Percentiles rank a stretch among this genome's conserved stretches.
Conservation (phyloP, 768 basidiomycete genomes). For the Calocybe gangraenosa region DNA sequence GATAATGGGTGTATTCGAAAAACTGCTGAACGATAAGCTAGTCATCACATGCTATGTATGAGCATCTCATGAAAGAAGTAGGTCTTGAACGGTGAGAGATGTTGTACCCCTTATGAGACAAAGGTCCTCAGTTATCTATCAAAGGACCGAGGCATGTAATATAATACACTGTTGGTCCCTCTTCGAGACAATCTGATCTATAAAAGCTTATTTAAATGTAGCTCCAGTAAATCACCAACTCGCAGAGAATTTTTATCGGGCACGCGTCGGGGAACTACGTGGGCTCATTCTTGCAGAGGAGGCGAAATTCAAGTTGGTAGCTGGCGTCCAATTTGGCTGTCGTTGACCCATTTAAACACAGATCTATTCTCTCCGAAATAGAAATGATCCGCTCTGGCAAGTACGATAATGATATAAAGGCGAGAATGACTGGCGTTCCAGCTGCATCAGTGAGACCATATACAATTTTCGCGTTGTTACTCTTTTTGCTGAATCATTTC, state of each 20-base stretch:
- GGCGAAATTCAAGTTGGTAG: conserved; percentile 65
- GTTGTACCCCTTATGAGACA: not conserved
- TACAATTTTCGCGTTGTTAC: no score
- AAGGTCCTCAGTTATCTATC: not conserved
- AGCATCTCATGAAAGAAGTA: conserved; percentile 64
- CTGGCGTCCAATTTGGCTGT: not conserved
- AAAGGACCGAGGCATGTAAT: conserved; percentile 48
- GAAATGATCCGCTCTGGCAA: conserved; percentile 67
- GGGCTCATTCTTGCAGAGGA: conserved; percentile 73
- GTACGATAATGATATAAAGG: conserved; percentile 52
- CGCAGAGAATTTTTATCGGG: conserved; percentile 70
- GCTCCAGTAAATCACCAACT: conserved; percentile 64
- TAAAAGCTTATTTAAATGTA: conserved; percentile 24
- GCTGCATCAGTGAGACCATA: not conserved
- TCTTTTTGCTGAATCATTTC: not conserved
- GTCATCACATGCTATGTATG: conserved; percentile 69
- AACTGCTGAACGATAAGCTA: conserved; percentile 24
- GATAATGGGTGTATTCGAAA: conserved; percentile 17
- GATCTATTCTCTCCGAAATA: conserved; percentile 68
- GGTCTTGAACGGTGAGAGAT: conserved; percentile 55
- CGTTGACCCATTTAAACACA: conserved; percentile 21
- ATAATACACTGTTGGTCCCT: conserved; percentile 43
- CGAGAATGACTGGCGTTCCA: conserved; percentile 22
- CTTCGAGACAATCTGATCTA: not conserved
- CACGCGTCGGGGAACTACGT: conserved; percentile 68